Evolutionary conservation across 75 land plant genomes (phyloP).

Genomic region (Pinus tabuliformis): DNA sequence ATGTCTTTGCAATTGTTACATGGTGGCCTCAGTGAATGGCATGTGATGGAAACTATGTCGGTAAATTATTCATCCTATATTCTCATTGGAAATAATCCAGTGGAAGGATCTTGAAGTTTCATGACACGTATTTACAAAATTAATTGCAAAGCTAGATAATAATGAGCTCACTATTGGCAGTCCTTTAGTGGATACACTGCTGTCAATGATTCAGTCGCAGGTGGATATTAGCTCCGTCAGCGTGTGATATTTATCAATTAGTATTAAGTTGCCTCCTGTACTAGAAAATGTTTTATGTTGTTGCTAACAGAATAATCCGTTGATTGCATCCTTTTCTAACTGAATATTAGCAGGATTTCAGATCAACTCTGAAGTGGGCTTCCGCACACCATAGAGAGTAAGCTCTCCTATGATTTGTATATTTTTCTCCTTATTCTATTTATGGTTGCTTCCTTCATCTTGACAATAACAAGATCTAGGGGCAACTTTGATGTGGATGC

Average conservation of each 20-base stretch:
- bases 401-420: constrained; percentile 12
- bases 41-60: background rate
- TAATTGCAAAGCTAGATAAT: background rate
- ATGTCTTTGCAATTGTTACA: background rate
- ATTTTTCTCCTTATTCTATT: constrained; percentile 2
- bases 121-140: background rate
- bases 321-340: constrained; percentile 8
- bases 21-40: constrained; percentile 6
- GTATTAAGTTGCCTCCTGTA: constrained; percentile 4
- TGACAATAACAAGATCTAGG: constrained; percentile 1
- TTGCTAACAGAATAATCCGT: constrained; percentile 3
- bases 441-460: constrained; percentile 12
- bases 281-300: background rate
- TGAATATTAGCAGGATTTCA: constrained; percentile 11
- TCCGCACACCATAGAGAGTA: constrained; percentile 14
- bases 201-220: background rate
- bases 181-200: background rate
- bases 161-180: background rate
- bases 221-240: constrained; percentile 4
- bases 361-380: constrained; percentile 11
- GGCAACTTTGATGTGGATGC: background rate
- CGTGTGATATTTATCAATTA: background rate
- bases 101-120: too few relatives aligned
- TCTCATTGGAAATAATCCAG: constrained; percentile 5
- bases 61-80: background rate